These are phyloP conservation scores for Cicer pinnatifidum DNA, from an alignment of 306 rosid genomes.

Conservation along the genomic window DNA sequence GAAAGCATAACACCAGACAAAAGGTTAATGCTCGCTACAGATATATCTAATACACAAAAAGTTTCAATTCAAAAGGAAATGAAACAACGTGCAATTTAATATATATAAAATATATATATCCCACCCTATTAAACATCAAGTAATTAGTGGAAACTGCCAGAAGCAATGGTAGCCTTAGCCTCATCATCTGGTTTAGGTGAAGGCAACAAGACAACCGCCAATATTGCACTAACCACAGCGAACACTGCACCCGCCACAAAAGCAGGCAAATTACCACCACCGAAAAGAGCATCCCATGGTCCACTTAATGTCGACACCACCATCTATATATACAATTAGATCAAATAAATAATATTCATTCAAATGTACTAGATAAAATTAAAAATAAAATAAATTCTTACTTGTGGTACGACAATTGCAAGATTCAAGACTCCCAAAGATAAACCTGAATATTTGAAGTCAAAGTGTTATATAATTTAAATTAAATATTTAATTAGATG, in stretches of 20 bases:
- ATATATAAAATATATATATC: too few species aligned
- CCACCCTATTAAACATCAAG: too few species aligned
- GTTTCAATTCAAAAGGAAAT: too few species aligned
- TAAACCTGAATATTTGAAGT: neutral
- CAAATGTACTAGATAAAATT: too few species aligned
- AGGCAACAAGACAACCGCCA: conserved; percentile 13
- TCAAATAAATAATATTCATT: too few species aligned
- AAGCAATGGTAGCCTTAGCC: neutral
- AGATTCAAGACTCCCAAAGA: conserved; percentile 11
- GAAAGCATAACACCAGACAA: too few species aligned
- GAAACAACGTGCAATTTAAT: too few species aligned
- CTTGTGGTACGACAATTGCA: conserved; percentile 13
- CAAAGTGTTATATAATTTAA: too few species aligned
- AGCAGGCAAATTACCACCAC: conserved; percentile 31
- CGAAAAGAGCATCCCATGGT: conserved; percentile 24
- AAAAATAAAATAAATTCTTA: neutral
- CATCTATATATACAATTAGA: neutral
- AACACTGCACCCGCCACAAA: conserved; percentile 15
- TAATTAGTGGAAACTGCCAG: neutral
- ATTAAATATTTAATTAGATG: too few species aligned
- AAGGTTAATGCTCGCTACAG: too few species aligned
- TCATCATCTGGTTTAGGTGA: neutral
- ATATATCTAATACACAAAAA: too few species aligned
- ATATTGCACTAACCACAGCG: neutral
- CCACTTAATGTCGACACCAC: neutral